Percentiles rank a stretch among this genome's conserved stretches.
phyloP scores from a whole-genome alignment of 306 rosid genomes.

The Lathyrus sativus region DNA sequence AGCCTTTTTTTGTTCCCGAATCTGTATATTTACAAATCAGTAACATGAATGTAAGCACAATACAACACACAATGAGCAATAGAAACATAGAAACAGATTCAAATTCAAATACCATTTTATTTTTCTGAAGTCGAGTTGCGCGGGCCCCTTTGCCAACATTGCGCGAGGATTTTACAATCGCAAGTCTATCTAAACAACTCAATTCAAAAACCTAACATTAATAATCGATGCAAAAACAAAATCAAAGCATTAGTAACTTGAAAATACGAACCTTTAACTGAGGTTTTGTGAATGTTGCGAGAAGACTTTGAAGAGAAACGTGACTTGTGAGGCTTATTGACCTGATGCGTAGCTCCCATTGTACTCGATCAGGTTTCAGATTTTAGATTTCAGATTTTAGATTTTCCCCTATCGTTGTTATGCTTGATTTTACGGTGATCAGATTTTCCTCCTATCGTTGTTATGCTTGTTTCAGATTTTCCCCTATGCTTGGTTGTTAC shows the following conservation, averaged over 20 bases:
- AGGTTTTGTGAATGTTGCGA: constrained; percentile 67
- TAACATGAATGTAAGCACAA: not conserved
- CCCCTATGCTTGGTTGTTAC: not conserved
- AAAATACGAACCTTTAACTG: constrained; percentile 46
- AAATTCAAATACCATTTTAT: constrained; percentile 61
- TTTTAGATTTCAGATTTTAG: no score
- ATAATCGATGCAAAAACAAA: not conserved
- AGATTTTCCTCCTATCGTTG: no score
- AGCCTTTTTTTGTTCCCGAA: constrained; percentile 69
- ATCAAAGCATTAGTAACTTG: not conserved
- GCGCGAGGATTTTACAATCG: constrained; percentile 51
- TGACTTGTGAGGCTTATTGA: constrained; percentile 73
- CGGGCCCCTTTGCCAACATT: constrained; percentile 69
- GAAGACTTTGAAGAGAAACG: constrained; percentile 80
- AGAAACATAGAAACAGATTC: not conserved
- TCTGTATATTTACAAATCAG: constrained; percentile 44
- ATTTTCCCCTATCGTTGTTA: no score
- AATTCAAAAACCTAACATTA: constrained; percentile 16
- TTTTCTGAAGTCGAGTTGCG: constrained; percentile 77
- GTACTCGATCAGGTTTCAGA: not conserved
- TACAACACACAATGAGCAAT: not conserved
- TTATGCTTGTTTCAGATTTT: not conserved
- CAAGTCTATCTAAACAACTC: constrained; percentile 53
- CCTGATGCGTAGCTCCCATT: constrained; percentile 71
- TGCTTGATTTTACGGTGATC: no score